Base-by-base conservation (phyloP, 176 grass and related monocot species). In the Poa pratensis region DNA sequence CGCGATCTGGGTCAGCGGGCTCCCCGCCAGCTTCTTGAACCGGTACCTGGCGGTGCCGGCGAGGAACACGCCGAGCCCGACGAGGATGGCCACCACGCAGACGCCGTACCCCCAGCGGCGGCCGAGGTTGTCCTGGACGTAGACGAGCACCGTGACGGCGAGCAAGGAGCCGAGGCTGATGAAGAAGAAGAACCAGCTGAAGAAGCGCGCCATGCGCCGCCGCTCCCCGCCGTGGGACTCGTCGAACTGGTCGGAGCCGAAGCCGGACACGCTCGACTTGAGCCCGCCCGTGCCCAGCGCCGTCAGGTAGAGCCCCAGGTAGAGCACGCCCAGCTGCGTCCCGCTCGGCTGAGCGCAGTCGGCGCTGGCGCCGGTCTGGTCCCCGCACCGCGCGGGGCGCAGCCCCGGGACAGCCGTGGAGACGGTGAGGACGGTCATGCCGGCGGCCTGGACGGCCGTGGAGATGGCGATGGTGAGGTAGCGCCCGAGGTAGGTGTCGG, bases 381-480 rank as follows among this genome's bases (percentile, higher is more conserved):
- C 82, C 4, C 42, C 5, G 81, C 91, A 89, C 26, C 54, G 26
- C 8, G 83, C 65, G 70, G 93, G 93, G 2, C 84, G 89, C 18
- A 96, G 87, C 49, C 89, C 89, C 5, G 86, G 77, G 18, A 75
- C 87, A 0, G 84, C 84, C 2, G 91, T 96, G 9, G 94, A 96
- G 58, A 90, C 64, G 35, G 91, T 92, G 3, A 97, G 85, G 7
- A 93, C 15, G 39, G 81, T 49, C 89, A 91, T 78, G n/a, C 94
- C 94, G 20, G 73, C 34, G 0, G 91, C 91, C 69, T 97, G 94
- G 5, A 97, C 75, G 12, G 89, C 94, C 7, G 94, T 88, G 83
- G 86, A 94, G 89, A 97, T 92, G 61, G 91, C 87, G 90, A 97
- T 94, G 71, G 91, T 97, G 42, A 93, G 91, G 89, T 97, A 97